Conservation (phyloP, 305 asterid genomes). For the Withania somnifera region DNA sequence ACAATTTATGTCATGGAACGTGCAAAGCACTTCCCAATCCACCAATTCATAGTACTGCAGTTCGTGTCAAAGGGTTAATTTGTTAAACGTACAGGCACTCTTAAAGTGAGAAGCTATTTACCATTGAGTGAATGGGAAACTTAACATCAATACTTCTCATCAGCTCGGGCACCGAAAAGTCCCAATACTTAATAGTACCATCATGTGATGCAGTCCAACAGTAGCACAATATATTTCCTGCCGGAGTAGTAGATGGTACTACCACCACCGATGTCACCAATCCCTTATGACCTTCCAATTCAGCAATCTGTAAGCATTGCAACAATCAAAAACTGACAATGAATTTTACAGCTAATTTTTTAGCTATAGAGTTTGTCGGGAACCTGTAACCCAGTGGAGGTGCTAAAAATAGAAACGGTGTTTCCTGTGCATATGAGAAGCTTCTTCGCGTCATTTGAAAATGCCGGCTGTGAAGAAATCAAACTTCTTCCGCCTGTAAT, state of each 20-base stretch:
- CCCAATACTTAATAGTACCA: slow-evolving; percentile 87
- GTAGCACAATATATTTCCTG: slow-evolving; percentile 39
- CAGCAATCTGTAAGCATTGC: slow-evolving; percentile 47
- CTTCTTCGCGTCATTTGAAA: slow-evolving; percentile 69
- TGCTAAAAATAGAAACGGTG: slow-evolving; percentile 79
- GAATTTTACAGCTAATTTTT: background rate
- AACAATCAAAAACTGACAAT: background rate
- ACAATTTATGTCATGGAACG: background rate
- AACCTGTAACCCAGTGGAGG: slow-evolving; percentile 79
- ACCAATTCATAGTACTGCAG: no score
- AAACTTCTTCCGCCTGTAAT: slow-evolving; percentile 72
- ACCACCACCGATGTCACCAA: slow-evolving; percentile 74
- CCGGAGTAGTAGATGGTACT: slow-evolving; percentile 50
- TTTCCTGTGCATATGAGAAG: slow-evolving; percentile 80
- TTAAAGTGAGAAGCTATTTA: slow-evolving; percentile 6
- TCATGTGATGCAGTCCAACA: slow-evolving; percentile 91
- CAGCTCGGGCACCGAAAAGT: slow-evolving; percentile 57
- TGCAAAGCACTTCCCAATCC: no score
- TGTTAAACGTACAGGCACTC: background rate
- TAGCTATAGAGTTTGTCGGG: background rate
- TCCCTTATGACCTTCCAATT: slow-evolving; percentile 74
- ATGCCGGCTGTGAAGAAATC: slow-evolving; percentile 73
- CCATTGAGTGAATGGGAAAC: slow-evolving; percentile 72
- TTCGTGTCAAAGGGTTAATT: background rate
- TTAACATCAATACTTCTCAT: slow-evolving; percentile 47